Evolutionary conservation across 805 yeast genomes (phyloP).

Genomic region (Sugiyamaella valdiviana): DNA sequence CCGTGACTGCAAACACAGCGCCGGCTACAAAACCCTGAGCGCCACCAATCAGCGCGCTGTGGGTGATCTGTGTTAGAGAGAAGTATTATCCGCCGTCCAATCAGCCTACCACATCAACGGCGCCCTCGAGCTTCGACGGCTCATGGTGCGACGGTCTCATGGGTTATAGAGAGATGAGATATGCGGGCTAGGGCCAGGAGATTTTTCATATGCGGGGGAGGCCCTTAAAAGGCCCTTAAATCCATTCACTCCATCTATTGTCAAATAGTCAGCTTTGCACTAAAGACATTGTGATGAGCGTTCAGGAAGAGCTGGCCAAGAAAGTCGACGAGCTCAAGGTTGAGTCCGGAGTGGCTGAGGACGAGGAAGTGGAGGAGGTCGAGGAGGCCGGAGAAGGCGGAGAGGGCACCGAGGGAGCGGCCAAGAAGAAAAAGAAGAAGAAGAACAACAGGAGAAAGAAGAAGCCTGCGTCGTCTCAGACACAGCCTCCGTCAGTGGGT

Average conservation of each 20-base stretch:
- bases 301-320: constrained; percentile 3
- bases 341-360: constrained; percentile 27
- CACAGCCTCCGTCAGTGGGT: constrained; percentile 48
- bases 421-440: constrained; percentile 45
- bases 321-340: constrained; percentile 13
- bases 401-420: constrained; percentile 30
- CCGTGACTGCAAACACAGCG: constrained; percentile 13
- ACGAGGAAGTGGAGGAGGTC: constrained; percentile 32
- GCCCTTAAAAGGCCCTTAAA: background rate
- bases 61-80: constrained; percentile 12
- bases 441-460: constrained; percentile 41
- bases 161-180: background rate
- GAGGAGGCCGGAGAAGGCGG: constrained; percentile 25
- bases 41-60: constrained; percentile 18
- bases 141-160: constrained; percentile 26
- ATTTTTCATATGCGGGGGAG: too few relatives aligned
- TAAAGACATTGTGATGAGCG: background rate
- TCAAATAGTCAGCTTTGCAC: background rate
- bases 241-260: background rate
- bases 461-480: constrained; percentile 43
- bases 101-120: constrained; percentile 20
- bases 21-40: constrained; percentile 20
- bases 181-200: background rate
- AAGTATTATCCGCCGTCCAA: background rate
- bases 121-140: constrained; percentile 21